These are phyloP conservation scores for Phytophthora boehmeriae DNA, from an alignment of 352 stramenopile genomes.

Conservation along the genomic window DNA sequence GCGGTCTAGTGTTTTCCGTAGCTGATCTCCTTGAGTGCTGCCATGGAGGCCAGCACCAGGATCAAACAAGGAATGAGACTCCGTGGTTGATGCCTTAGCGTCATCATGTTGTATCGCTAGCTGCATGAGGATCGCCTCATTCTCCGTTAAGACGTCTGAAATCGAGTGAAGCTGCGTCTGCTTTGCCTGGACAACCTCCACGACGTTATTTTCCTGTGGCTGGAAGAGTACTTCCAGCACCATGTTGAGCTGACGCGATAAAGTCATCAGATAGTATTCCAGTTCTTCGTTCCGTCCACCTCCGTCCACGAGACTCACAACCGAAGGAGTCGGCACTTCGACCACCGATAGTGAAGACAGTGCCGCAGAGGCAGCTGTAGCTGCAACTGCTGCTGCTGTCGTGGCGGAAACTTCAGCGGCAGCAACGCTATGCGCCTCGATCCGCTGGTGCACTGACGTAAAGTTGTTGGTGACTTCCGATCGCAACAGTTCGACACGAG, in stretches of 20 bases:
- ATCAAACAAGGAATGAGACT: not conserved
- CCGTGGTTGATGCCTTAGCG: not conserved
- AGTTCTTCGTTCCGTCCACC: constrained; percentile 44
- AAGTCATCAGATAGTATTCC: constrained; percentile 62
- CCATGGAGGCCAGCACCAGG: no score
- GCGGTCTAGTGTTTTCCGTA: constrained; percentile 19
- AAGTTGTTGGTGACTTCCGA: constrained; percentile 33
- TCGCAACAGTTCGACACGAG: constrained; percentile 43
- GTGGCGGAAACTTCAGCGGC: constrained; percentile 19
- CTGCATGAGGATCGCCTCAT: constrained; percentile 64
- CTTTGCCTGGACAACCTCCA: constrained; percentile 34
- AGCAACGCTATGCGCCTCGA: constrained; percentile 24
- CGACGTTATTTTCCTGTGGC: constrained; percentile 33
- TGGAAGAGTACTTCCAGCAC: constrained; percentile 70
- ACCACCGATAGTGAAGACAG: constrained; percentile 11
- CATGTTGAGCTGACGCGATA: constrained; percentile 63
- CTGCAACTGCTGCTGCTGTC: constrained; percentile 12
- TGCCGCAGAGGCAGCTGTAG: constrained; percentile 20
- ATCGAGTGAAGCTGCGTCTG: constrained; percentile 51
- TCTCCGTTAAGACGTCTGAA: constrained; percentile 62
- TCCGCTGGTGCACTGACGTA: constrained; percentile 37
- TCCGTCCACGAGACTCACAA: constrained; percentile 14
- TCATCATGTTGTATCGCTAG: constrained; percentile 28
- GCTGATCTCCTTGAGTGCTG: constrained; percentile 8
- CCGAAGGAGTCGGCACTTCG: constrained; percentile 3